These are phyloP conservation scores for Gossypium ekmanianum DNA, from an alignment of 345 rosid genomes.

Conservation along the genomic window DNA sequence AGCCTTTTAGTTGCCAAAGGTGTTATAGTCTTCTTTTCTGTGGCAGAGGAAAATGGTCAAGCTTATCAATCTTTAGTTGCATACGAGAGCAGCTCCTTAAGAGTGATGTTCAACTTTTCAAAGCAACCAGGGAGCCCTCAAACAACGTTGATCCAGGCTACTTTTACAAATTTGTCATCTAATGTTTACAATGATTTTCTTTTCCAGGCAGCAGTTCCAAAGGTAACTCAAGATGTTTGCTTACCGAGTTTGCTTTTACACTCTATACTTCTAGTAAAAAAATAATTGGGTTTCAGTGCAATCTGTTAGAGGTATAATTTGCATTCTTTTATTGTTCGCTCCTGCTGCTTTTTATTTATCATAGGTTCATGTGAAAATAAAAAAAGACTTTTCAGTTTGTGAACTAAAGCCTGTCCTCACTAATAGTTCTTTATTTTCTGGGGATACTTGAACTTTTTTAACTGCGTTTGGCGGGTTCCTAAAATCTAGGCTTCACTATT, in stretches of 20 bases:
- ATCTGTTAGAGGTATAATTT: neutral
- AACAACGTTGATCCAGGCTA: constrained; percentile 58
- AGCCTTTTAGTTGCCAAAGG: constrained; percentile 1
- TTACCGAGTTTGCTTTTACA: neutral
- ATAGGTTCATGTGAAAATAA: neutral
- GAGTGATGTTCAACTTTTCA: constrained; percentile 69
- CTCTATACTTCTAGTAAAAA: neutral
- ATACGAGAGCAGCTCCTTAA: constrained; percentile 74
- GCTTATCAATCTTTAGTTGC: constrained; percentile 70
- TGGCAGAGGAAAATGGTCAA: constrained; percentile 67
- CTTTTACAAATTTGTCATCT: constrained; percentile 68
- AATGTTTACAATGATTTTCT: constrained; percentile 66
- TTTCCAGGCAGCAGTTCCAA: constrained; percentile 97
- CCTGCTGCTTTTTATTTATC: neutral
- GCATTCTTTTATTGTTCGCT: neutral
- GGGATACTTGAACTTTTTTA: neutral
- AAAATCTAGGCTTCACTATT: neutral
- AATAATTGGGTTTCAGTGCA: neutral
- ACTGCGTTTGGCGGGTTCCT: neutral
- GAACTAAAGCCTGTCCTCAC: neutral
- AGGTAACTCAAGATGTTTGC: constrained; percentile 46
- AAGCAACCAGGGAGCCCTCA: constrained; percentile 69
- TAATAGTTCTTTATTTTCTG: neutral
- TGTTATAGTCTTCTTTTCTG: constrained; percentile 18
- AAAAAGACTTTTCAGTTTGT: neutral